These are phyloP conservation scores for Apiospora kogelbergensis DNA, from an alignment of 2,329 filamentous ascomycete genomes.

Conservation along the genomic window DNA sequence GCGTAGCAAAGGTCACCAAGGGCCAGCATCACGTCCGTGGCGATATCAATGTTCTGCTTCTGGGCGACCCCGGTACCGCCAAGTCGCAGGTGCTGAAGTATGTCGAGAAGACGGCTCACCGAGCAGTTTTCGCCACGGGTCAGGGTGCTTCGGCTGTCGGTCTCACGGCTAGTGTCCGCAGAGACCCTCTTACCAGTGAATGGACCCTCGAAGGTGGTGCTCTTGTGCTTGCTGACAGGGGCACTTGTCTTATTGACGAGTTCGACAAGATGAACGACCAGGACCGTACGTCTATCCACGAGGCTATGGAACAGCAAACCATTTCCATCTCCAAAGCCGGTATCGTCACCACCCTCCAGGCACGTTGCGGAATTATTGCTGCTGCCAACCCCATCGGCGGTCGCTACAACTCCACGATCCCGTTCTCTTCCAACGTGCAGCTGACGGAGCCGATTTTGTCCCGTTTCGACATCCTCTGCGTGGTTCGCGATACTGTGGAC, in stretches of 20 bases:
- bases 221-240: conserved; percentile 89
- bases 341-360: conserved; percentile 95
- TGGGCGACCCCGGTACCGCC: conserved; percentile 95
- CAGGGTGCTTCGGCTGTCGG: conserved; percentile 96
- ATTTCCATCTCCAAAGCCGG: conserved; percentile 99
- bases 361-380: conserved; percentile 92
- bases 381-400: conserved; percentile 96
- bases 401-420: conserved; percentile 93
- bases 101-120: conserved; percentile 94
- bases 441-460: conserved; percentile 96
- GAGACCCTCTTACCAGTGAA: conserved; percentile 91
- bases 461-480: conserved; percentile 95
- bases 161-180: conserved; percentile 93
- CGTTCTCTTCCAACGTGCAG: conserved; percentile 95
- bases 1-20: conserved; percentile 86
- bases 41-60: conserved; percentile 95
- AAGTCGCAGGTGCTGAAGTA: conserved; percentile 98
- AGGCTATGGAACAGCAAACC: conserved; percentile 99
- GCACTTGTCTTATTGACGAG: conserved; percentile 95
- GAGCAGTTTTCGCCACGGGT: conserved; percentile 95
- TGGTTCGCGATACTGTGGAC: conserved; percentile 93
- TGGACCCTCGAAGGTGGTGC: conserved; percentile 98
- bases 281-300: conserved; percentile 96
- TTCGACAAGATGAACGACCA: conserved; percentile 99
- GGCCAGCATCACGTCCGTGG: conserved; percentile 90